Base-by-base conservation (phyloP, 208 protist genomes). In the Acanthamoeba castellanii region DNA sequence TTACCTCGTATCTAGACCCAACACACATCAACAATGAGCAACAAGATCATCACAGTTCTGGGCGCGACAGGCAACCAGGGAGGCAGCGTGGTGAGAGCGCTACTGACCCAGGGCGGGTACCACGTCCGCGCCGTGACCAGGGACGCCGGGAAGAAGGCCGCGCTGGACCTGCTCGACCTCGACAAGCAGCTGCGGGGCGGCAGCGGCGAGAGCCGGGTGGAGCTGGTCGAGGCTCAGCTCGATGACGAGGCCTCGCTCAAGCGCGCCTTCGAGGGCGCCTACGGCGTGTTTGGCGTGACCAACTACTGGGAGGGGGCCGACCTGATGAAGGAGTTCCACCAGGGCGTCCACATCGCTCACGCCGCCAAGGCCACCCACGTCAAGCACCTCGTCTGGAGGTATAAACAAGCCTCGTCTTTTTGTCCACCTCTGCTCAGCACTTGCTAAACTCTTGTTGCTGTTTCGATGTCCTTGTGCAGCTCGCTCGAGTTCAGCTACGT, bases 11-110 rank as follows among this genome's bases (percentile, higher is more conserved):
- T 2, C 25, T 27, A 27, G 1, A 16, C 3, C 57, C 1, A 61
- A 25, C 13, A 22, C 14, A 0, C 57, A 61, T 25, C 11, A 50
- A 81, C 6, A 11, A 81, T 37, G 16, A 81, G 30, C 34, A 81
- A 30, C 72, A 81, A 81, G 72, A 45, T 81, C 30, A 47, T 81
- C 72, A 81, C 72, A 22, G 72, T 81, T 25, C 72, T 81, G 27
- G 72, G 72, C 8, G 72, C 72, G n/a, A 81, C 72, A 0, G 32
- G 72, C 32, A 47, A 37, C n/a, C 72, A 81, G 72, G 72, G 72
- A 9, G 32, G 72, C 34, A 81, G 72, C 32, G 72, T 81, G 7
- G 72, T 81, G 27, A 2, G 72, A 5, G 32, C 30, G 13, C 72
- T 81, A 0, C 16, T 81, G 32, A 50, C 16, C 2, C 72, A 47